phyloP scores from a whole-genome alignment of 192 early-diverging fungal genomes.

The Diversispora eburnea region DNA sequence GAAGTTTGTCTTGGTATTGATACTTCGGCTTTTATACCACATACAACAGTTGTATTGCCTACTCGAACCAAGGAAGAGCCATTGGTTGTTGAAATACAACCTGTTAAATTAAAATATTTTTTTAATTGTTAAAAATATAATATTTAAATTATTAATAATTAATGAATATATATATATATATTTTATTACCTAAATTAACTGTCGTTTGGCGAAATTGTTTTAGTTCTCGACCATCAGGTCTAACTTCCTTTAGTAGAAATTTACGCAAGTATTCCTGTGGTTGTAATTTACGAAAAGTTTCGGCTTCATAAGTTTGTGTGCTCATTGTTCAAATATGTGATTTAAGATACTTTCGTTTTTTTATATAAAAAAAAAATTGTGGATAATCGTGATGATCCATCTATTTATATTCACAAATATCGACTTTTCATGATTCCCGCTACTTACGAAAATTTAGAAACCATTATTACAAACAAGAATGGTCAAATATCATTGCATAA shows the following conservation, averaged over 20 bases:
- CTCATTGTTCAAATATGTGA: no score
- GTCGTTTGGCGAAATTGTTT: slow-evolving; percentile 62
- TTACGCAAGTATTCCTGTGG: slow-evolving; percentile 82
- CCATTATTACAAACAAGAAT: slow-evolving; percentile 55
- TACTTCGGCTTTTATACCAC: slow-evolving; percentile 94
- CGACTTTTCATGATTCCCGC: not conserved
- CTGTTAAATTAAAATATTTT: slow-evolving; percentile 29
- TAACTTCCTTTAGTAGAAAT: slow-evolving; percentile 72
- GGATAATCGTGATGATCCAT: no score
- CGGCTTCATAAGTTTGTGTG: slow-evolving; percentile 39
- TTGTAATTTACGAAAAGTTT: slow-evolving; percentile 85
- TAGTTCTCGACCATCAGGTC: slow-evolving; percentile 80
- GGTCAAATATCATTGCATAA: slow-evolving; percentile 69
- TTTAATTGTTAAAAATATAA: not conserved
- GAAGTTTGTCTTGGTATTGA: slow-evolving; percentile 66
- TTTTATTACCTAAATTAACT: slow-evolving; percentile 52
- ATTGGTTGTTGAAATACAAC: slow-evolving; percentile 71
- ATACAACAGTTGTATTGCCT: slow-evolving; percentile 86
- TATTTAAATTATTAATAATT: not conserved
- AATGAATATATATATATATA: not conserved
- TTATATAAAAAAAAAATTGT: no score
- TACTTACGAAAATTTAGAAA: slow-evolving; percentile 60
- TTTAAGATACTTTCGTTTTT: no score
- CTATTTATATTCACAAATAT: no score
- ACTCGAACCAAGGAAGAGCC: slow-evolving; percentile 85